Percentiles rank a stretch among this genome's conserved stretches.
Conservation (phyloP, 164 flowering plant genomes). For the Magnolia officinalis region DNA sequence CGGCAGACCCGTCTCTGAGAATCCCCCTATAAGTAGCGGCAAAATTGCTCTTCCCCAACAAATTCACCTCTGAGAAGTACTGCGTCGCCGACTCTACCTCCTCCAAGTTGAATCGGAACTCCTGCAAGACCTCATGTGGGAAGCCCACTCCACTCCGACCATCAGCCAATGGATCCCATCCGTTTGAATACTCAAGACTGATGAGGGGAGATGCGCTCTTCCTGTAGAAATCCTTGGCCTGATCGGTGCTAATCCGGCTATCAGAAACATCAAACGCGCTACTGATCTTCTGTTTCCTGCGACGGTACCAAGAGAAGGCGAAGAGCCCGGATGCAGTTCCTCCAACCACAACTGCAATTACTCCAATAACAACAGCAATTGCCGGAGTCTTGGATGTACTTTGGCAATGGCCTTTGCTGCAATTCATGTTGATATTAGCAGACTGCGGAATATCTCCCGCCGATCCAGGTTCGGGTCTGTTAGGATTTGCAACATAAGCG, state of each 20-base stretch:
- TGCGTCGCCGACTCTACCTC: conserved; percentile 92
- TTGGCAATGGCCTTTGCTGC: conserved; percentile 35
- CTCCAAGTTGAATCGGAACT: conserved; percentile 64
- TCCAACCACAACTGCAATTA: conserved; percentile 31
- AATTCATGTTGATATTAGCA: conserved; percentile 44
- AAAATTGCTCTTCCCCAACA: conserved; percentile 75
- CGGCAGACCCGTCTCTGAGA: conserved; percentile 75
- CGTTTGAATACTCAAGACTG: conserved; percentile 77
- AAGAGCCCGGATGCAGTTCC: conserved; percentile 33
- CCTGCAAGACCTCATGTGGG: conserved; percentile 63
- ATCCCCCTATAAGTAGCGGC: conserved; percentile 68
- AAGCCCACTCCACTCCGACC: conserved; percentile 38
- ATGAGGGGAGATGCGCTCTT: conserved; percentile 77
- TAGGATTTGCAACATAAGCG: conserved; percentile 21
- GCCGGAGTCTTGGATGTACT: conserved; percentile 27
- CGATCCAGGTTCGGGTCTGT: background rate
- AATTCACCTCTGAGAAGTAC: conserved; percentile 73
- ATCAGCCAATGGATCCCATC: conserved; percentile 87
- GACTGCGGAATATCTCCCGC: conserved; percentile 57
- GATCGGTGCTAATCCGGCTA: conserved; percentile 62
- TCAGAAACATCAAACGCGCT: conserved; percentile 57
- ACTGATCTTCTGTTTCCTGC: conserved; percentile 74
- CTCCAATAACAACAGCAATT: conserved; percentile 42
- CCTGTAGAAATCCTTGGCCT: conserved; percentile 52
- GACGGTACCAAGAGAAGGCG: conserved; percentile 61